Evolutionary conservation across 2,329 filamentous ascomycete genomes (phyloP), one percentile per base, ranked within the genome.

Genomic region (Alternaria brassicae): DNA sequence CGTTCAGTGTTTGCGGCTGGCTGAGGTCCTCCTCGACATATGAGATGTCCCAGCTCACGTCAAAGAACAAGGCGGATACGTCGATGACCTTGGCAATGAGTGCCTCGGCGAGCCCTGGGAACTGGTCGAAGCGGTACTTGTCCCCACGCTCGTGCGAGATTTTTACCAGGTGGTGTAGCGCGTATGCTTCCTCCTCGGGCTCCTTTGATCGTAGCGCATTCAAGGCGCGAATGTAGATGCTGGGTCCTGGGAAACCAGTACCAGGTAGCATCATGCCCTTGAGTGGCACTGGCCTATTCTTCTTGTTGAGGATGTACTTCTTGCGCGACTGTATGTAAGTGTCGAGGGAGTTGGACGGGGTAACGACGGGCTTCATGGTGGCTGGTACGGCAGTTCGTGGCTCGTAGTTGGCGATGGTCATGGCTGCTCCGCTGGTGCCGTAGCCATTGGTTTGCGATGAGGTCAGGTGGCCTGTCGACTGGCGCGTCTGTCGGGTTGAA

Each of bases 121-220:
- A 98, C 5, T 92, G 91, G 69, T 96, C 93, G 67, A 98, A 97
- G 61, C 92, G 91, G 79, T 96, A 97, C 78, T 97, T 97, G 75
- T 98, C 95, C 44, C 94, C 94, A 41, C 93, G 87, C 77, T 98
- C 93, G 72, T 90, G 95, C 0, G 93, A 97, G 27, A 98, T 97
- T 75, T 97, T 96, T 60, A 98, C 93, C 4, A 98, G 81, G 71
- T 98, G 94, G 70, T 96, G 92, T 10, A 98, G 82, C 0, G 93
- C 94, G 78, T 96, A 98, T n/a, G 92, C 89, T 70, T 97, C 91
- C 74, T 99, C 94, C 12, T 89, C 85, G 3, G 86, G 85, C 25
- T 96, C 87, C 2, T 88, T 87, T 13, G 92, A 97, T 62, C 91
- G 90, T 25, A 99, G 81, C 4, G 93, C 89, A 67, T 93, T 89